Conservation (phyloP, 352 stramenopile species). For the Elongisporangium undulatum region DNA sequence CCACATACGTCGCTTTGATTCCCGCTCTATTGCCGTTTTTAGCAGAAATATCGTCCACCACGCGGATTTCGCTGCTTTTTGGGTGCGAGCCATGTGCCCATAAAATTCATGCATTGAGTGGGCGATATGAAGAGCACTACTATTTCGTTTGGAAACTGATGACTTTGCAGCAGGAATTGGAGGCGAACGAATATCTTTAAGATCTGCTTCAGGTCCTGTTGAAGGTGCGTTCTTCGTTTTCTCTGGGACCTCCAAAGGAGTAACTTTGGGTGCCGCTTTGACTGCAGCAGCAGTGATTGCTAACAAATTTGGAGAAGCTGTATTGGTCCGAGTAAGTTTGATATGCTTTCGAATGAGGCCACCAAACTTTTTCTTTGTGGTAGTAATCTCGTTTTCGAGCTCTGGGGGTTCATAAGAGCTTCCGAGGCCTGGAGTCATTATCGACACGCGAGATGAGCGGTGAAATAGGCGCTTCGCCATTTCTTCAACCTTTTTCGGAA, state of each 20-base stretch:
- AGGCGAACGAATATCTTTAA: background rate
- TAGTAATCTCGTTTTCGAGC: background rate
- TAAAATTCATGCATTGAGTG: slow-evolving; percentile 17
- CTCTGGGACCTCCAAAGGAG: background rate
- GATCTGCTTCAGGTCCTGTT: background rate
- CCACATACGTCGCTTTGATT: slow-evolving; percentile 34
- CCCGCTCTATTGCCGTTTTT: slow-evolving; percentile 29
- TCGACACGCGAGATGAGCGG: slow-evolving; percentile 8
- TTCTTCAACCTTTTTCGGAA: slow-evolving; percentile 37
- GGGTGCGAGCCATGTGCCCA: slow-evolving; percentile 1
- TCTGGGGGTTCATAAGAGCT: background rate
- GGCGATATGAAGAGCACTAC: background rate
- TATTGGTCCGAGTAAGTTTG: slow-evolving; percentile 26
- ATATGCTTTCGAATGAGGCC: slow-evolving; percentile 42
- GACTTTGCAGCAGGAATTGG: background rate
- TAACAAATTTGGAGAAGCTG: slow-evolving; percentile 7
- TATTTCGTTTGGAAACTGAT: background rate
- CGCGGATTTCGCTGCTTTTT: slow-evolving; percentile 1
- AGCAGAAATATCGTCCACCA: slow-evolving; percentile 32
- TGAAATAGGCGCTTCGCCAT: slow-evolving; percentile 37
- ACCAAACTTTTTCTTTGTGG: background rate
- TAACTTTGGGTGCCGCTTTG: background rate
- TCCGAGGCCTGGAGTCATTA: background rate
- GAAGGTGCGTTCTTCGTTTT: background rate
- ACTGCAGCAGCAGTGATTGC: slow-evolving; percentile 12